Percentiles rank a stretch among this genome's conserved stretches.
Evolutionary conservation across 108 stramenopile genomes (phyloP).

Genomic region (Schizochytrium sp.): DNA sequence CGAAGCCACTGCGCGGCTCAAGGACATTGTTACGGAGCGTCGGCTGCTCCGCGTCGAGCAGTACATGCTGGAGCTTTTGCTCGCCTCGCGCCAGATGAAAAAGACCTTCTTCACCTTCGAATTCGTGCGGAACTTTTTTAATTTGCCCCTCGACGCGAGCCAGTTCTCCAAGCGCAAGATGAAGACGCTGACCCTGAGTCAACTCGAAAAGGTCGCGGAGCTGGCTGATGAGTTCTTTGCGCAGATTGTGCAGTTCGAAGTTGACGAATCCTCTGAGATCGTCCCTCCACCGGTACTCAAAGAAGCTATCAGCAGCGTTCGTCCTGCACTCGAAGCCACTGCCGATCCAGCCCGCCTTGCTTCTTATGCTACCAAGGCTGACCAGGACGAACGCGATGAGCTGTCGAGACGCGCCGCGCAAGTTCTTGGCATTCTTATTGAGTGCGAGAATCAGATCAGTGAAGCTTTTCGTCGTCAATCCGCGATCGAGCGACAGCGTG

Average conservation of each 20-base stretch:
- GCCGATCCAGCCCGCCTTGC: constrained; percentile 28
- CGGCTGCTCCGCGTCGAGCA: not conserved
- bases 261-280: not conserved
- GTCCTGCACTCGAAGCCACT: constrained; percentile 67
- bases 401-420: not conserved
- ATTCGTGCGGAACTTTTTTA: not conserved
- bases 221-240: not conserved
- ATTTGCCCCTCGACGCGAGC: not conserved
- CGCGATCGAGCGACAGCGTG: no score
- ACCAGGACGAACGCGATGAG: not conserved
- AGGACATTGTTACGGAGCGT: not conserved
- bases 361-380: not conserved
- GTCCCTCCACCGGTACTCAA: constrained; percentile 20
- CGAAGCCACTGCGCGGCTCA: not conserved
- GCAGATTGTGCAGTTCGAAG: not conserved
- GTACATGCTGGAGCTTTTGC: not conserved
- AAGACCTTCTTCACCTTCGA: not conserved
- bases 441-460: not conserved
- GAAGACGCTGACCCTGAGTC: not conserved
- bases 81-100: not conserved
- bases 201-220: not conserved
- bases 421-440: not conserved
- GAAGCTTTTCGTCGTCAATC: no score
- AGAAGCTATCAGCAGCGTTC: constrained; percentile 41
- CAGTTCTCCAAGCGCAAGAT: not conserved